Evolutionary conservation across 139 green algal species (phyloP).

Genomic region (Coelastrella sp.): DNA sequence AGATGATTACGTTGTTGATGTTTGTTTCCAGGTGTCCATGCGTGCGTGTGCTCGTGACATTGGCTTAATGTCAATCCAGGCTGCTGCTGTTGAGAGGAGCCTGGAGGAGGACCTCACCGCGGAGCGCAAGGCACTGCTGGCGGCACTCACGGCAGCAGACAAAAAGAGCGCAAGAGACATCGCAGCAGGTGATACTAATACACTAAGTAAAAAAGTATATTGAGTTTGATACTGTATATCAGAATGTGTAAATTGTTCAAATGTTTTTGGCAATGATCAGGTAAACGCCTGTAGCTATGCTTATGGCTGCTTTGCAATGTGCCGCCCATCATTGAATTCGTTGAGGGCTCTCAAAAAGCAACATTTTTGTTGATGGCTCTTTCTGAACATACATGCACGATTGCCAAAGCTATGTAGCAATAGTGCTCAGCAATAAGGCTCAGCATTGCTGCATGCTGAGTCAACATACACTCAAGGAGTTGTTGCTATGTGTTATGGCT

Average conservation of each 20-base stretch:
- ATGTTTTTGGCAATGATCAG: too few relatives aligned
- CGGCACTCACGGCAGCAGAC: slow-evolving; percentile 12
- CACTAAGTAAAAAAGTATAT: too few relatives aligned
- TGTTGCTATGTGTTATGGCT: background rate
- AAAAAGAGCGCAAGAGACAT: background rate
- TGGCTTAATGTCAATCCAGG: slow-evolving; percentile 72
- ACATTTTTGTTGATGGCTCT: too few relatives aligned
- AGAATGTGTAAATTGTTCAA: too few relatives aligned
- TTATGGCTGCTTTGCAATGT: too few relatives aligned
- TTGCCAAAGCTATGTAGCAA: too few relatives aligned
- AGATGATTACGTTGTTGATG: background rate
- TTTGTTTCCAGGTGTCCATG: slow-evolving; percentile 58
- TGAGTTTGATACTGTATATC: too few relatives aligned
- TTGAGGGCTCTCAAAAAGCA: too few relatives aligned
- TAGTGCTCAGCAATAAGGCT: background rate
- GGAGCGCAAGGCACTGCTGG: slow-evolving; percentile 69
- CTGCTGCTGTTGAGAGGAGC: slow-evolving; percentile 64
- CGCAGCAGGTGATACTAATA: slow-evolving; percentile 23
- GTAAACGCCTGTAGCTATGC: too few relatives aligned
- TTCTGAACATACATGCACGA: too few relatives aligned
- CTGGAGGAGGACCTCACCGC: slow-evolving; percentile 64
- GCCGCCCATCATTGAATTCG: too few relatives aligned
- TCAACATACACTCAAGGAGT: background rate
- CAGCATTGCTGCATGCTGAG: background rate
- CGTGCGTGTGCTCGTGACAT: slow-evolving; percentile 66